These are phyloP conservation scores for Candida tropicalis DNA, from an alignment of 1,139 yeast species.

Conservation along the genomic window DNA sequence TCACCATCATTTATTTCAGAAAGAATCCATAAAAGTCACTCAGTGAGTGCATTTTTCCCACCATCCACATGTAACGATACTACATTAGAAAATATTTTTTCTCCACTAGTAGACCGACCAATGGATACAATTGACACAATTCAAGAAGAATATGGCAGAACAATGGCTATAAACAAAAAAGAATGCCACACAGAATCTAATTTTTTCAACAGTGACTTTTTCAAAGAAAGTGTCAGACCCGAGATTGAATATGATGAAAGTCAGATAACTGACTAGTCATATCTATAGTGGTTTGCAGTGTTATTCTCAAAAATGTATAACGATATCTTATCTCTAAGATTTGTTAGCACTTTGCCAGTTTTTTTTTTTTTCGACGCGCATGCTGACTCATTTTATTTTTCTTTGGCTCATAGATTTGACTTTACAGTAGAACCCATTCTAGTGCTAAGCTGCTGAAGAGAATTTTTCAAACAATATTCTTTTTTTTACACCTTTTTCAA, in stretches of 20 bases:
- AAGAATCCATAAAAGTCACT: slow-evolving; percentile 7
- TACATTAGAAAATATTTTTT: slow-evolving; percentile 8
- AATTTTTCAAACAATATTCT: not conserved
- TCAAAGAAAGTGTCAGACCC: slow-evolving; percentile 13
- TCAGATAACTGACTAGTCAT: slow-evolving; percentile 13
- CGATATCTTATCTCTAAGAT: not conserved
- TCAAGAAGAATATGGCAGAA: not conserved
- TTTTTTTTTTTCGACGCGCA: not conserved
- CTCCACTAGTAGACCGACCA: slow-evolving; percentile 11
- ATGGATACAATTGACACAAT: slow-evolving; percentile 13
- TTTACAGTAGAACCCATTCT: not conserved
- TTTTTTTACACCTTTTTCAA: not conserved
- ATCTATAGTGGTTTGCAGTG: too few species aligned
- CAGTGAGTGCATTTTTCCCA: slow-evolving; percentile 11
- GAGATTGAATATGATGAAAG: slow-evolving; percentile 15
- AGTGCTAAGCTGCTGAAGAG: not conserved
- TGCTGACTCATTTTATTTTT: slow-evolving; percentile 5
- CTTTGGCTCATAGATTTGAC: too few species aligned
- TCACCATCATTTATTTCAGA: slow-evolving; percentile 3
- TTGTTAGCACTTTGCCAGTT: not conserved
- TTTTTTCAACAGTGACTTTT: slow-evolving; percentile 15
- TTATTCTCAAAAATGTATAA: not conserved
- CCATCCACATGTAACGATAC: slow-evolving; percentile 1
- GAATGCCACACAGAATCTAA: slow-evolving; percentile 7
- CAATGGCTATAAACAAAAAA: slow-evolving; percentile 1